Evolutionary conservation across 2,329 filamentous ascomycete species (phyloP).

Genomic region (Cladosporium sp.): DNA sequence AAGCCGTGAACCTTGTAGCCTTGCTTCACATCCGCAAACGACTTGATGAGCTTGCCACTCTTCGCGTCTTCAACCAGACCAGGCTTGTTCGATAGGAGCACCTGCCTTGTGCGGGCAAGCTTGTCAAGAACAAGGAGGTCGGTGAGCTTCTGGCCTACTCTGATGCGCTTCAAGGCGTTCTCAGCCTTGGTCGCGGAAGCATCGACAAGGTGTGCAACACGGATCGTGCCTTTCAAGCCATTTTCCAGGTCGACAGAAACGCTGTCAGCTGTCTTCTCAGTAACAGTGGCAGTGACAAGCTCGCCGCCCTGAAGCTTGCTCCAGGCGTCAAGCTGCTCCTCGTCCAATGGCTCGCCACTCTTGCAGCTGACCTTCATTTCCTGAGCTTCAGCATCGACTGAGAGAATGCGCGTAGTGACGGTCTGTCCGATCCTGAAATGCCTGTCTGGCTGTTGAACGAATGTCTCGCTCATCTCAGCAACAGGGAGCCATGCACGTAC

Average conservation of each 20-base stretch:
- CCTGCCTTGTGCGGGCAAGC: constrained; percentile 67
- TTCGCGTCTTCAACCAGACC: constrained; percentile 72
- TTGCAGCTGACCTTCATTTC: constrained; percentile 90
- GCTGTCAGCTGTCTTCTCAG: constrained; percentile 40
- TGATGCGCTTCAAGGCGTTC: constrained; percentile 72
- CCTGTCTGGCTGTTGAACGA: constrained; percentile 79
- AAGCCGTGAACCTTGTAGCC: constrained; percentile 70
- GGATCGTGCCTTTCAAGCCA: constrained; percentile 72
- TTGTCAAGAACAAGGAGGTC: constrained; percentile 87
- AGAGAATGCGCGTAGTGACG: constrained; percentile 81
- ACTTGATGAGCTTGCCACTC: constrained; percentile 64
- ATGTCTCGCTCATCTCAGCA: constrained; percentile 97
- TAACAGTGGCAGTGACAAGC: constrained; percentile 66
- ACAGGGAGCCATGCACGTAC: constrained; percentile 85
- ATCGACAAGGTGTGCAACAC: constrained; percentile 76
- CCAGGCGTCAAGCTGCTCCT: constrained; percentile 68
- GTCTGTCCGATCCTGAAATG: constrained; percentile 91
- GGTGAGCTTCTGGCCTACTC: constrained; percentile 75
- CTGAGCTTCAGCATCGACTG: constrained; percentile 64
- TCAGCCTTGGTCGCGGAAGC: constrained; percentile 74
- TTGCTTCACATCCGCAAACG: constrained; percentile 65
- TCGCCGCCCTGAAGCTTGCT: constrained; percentile 68
- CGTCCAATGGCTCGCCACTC: constrained; percentile 73
- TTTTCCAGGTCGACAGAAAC: constrained; percentile 66
- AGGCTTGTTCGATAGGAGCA: constrained; percentile 77